Evolutionary conservation across 2,329 filamentous ascomycete species (phyloP).

Genomic region (Daldinia sp.): DNA sequence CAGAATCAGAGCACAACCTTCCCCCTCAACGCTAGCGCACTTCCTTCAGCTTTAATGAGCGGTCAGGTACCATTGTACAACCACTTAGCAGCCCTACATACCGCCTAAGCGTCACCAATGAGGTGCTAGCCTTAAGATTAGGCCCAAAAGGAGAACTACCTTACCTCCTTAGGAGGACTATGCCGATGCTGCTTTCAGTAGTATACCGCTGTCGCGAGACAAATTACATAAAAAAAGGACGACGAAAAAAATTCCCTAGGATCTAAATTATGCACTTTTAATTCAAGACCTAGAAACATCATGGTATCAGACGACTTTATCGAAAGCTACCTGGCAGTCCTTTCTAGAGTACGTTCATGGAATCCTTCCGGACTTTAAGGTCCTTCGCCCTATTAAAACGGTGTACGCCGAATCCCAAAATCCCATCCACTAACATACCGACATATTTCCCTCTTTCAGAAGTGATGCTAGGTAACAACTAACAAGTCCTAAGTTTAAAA

Average conservation of each 20-base stretch:
- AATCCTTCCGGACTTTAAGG: conserved; percentile 12
- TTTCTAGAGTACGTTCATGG: not conserved
- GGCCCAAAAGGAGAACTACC: not conserved
- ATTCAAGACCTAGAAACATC: not conserved
- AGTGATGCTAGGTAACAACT: not conserved
- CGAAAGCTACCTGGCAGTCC: not conserved
- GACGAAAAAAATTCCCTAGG: not conserved
- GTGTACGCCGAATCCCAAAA: conserved; percentile 6
- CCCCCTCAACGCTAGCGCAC: conserved; percentile 13
- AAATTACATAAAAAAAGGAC: not conserved
- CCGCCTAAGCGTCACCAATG: conserved; percentile 5
- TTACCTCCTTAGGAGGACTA: not conserved
- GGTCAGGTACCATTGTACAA: conserved; percentile 12
- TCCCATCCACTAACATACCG: not conserved
- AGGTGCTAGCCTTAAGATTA: not conserved
- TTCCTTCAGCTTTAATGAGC: conserved; percentile 18
- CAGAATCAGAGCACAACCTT: conserved; percentile 21
- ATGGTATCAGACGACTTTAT: conserved; percentile 2
- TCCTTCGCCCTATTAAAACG: not conserved
- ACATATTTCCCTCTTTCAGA: not conserved
- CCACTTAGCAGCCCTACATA: conserved; percentile 18
- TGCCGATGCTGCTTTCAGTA: not conserved
- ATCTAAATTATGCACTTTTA: conserved; percentile 3
- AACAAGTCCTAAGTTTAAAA: conserved; percentile 16
- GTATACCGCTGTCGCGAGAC: not conserved